Base-by-base conservation (phyloP, 257 asterid genomes). In the Petunia axillaris region DNA sequence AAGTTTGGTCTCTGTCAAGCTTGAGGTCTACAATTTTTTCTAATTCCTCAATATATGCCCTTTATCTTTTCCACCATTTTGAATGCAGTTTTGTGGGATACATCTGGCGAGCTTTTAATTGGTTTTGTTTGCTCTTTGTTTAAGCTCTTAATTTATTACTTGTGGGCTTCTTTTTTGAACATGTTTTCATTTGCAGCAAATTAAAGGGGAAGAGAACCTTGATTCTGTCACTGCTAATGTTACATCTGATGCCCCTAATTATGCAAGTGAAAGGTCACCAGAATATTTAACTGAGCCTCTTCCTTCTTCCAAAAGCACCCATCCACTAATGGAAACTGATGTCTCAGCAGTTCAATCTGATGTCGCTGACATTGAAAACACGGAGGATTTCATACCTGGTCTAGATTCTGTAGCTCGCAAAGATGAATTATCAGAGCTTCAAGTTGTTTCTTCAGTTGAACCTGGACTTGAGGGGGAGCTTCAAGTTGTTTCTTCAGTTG, bases 321-420 rank as follows among this genome's bases (percentile, higher is more conserved):
- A 90, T 62, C 85, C 84, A 54, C 86, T 83, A 2, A 84, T 81
- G 82, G 95, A 93, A 73, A 86, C 80, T 55, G 87, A 66, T 85
- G 74, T 44, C 85, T 75, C 87, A 59, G 83, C 43, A 44, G 76
- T 84, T 79, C 82, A 83, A 76, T 77, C 89, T 77, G 95, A 90
- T 77, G 83, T 78, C 62, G 83, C 80, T 80, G 93, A 83, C 65
- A 82, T 75, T 65, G 90, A 83, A 82, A 88, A 57, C 63, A 76
- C 82, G 79, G 87, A 79, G 80, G 84, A 86, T 86, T 97, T 87
- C 81, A 96, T 96, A 66, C 99, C 99, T 62, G 97, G 98, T 75
- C 90, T 95, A 71, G 92, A 89, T 85, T 84, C 87, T 75, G 81
- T 91, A 74, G 70, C 85, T 78, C 86, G 70, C 81, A 90, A 78